Conservation (phyloP, 2,329 filamentous ascomycete genomes). For the Monilinia fructigena region DNA sequence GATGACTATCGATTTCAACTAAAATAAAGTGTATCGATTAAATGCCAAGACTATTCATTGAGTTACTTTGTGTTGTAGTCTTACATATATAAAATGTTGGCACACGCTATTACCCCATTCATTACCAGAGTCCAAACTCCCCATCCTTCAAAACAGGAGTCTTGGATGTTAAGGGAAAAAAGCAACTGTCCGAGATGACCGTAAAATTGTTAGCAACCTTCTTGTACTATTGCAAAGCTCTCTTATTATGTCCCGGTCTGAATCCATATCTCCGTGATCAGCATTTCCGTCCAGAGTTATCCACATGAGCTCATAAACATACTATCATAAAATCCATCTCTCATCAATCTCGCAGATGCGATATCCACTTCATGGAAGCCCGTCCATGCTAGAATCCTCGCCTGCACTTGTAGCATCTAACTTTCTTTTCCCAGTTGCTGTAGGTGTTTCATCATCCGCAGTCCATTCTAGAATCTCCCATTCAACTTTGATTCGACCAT, state of each 20-base stretch:
- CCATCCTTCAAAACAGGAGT: neutral
- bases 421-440: conserved; percentile 46
- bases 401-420: conserved; percentile 6
- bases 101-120: neutral
- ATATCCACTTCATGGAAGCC: neutral
- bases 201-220: neutral
- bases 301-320: neutral
- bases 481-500: conserved; percentile 66
- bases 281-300: neutral
- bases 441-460: conserved; percentile 46
- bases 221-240: conserved; percentile 1
- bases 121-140: conserved; percentile 6
- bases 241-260: neutral
- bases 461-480: conserved; percentile 83
- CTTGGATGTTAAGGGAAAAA: neutral
- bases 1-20: neutral
- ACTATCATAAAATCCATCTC: neutral
- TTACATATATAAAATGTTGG: conserved; percentile 8
- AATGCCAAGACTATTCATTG: neutral
- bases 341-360: neutral
- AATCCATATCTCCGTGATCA: neutral
- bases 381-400: conserved; percentile 24
- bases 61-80: conserved; percentile 9
- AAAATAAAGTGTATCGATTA: neutral
- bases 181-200: neutral